phyloP scores from a whole-genome alignment of 2,329 filamentous ascomycete genomes.

The Rutstroemia sp. region DNA sequence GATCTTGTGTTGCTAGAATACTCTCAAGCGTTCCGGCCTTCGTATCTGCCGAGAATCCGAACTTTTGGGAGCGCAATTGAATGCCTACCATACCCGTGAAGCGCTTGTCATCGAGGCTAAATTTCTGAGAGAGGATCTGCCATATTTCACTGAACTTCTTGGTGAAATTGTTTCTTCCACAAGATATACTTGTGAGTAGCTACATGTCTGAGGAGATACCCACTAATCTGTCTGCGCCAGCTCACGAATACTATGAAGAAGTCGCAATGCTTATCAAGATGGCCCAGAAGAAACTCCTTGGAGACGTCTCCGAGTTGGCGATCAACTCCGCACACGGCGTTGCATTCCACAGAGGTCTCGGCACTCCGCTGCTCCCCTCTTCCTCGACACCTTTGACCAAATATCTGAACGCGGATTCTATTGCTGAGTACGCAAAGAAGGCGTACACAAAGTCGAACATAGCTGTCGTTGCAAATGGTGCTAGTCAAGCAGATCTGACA shows the following conservation, averaged over 20 bases:
- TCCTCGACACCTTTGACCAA: slow-evolving; percentile 64
- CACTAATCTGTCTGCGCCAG: slow-evolving; percentile 39
- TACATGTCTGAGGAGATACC: too few species aligned
- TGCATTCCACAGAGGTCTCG: slow-evolving; percentile 91
- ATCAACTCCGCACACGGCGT: slow-evolving; percentile 78
- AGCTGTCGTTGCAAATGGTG: slow-evolving; percentile 83
- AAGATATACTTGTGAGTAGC: slow-evolving; percentile 66
- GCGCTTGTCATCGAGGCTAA: slow-evolving; percentile 86
- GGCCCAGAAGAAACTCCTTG: slow-evolving; percentile 66
- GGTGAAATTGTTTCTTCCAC: slow-evolving; percentile 85
- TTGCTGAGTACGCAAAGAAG: slow-evolving; percentile 67
- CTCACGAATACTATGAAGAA: slow-evolving; percentile 85
- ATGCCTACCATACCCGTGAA: slow-evolving; percentile 84
- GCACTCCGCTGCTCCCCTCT: slow-evolving; percentile 66
- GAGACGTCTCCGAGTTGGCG: slow-evolving; percentile 59
- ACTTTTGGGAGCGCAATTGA: slow-evolving; percentile 86
- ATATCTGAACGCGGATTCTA: slow-evolving; percentile 70
- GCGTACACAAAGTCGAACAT: slow-evolving; percentile 89
- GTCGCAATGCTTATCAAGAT: slow-evolving; percentile 68
- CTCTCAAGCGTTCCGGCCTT: slow-evolving; percentile 77
- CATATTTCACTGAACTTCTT: slow-evolving; percentile 94
- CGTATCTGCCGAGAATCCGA: slow-evolving; percentile 93
- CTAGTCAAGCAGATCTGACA: slow-evolving; percentile 64
- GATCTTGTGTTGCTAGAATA: slow-evolving; percentile 51
- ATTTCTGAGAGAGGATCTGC: slow-evolving; percentile 91